A percentile compares a stretch with the other conserved stretches of the same genome.
phyloP scores from a whole-genome alignment of 768 basidiomycete genomes.

The Termitomyces eurrhizus region DNA sequence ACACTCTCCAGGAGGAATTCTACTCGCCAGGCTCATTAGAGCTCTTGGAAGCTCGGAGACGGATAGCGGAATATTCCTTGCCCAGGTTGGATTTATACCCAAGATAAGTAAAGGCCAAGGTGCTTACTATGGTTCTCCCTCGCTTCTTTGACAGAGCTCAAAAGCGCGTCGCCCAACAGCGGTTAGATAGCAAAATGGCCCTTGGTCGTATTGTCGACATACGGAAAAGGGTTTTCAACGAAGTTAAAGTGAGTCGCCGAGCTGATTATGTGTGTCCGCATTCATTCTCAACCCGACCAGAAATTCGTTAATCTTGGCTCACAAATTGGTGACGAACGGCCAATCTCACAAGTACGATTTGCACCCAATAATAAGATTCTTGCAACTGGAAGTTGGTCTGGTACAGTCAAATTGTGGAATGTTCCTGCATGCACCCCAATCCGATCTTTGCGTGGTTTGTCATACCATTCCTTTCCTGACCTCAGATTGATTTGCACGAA shows the following conservation, averaged over 20 bases:
- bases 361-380: conserved; percentile 86
- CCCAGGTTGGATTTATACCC: conserved; percentile 82
- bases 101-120: conserved; percentile 54
- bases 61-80: conserved; percentile 90
- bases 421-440: conserved; percentile 86
- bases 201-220: conserved; percentile 88
- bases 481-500: conserved; percentile 2
- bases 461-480: not conserved
- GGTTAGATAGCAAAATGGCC: conserved; percentile 82
- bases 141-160: conserved; percentile 77
- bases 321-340: conserved; percentile 96
- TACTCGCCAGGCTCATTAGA: conserved; percentile 90
- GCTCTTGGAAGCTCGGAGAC: conserved; percentile 79
- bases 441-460: conserved; percentile 64
- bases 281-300: conserved; percentile 31
- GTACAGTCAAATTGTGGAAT: conserved; percentile 92
- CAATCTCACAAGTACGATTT: conserved; percentile 91
- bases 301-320: conserved; percentile 92
- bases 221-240: conserved; percentile 83
- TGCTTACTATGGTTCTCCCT: conserved; percentile 62
- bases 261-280: not conserved
- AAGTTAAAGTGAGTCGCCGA: conserved; percentile 70
- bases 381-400: conserved; percentile 96
- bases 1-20: conserved; percentile 78
- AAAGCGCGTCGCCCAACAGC: conserved; percentile 90